phyloP scores from a whole-genome alignment of 2,329 filamentous ascomycete species.

The Furcasterigmium furcatum region DNA sequence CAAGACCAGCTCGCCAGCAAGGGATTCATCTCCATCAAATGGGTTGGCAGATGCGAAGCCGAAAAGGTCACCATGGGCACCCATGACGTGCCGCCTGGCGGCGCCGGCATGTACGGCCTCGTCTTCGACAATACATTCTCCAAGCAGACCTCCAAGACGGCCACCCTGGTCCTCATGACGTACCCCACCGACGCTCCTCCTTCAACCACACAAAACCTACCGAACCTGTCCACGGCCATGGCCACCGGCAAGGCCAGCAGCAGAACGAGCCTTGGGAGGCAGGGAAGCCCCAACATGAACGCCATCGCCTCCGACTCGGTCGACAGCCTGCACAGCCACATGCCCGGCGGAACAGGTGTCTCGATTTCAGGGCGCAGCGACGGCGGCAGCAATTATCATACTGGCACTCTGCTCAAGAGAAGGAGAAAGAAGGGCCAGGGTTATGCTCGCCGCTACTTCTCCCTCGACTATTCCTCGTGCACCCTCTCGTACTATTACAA shows the following conservation, averaged over 20 bases:
- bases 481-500: slow-evolving; percentile 97
- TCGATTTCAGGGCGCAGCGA: slow-evolving; percentile 54
- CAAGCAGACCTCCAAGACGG: slow-evolving; percentile 90
- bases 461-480: slow-evolving; percentile 88
- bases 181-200: slow-evolving; percentile 82
- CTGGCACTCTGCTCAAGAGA: slow-evolving; percentile 83
- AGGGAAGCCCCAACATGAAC: slow-evolving; percentile 40
- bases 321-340: slow-evolving; percentile 58
- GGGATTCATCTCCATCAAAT: slow-evolving; percentile 70
- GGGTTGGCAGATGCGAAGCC: slow-evolving; percentile 93
- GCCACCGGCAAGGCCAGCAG: slow-evolving; percentile 25
- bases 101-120: slow-evolving; percentile 91
- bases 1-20: slow-evolving; percentile 63
- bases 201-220: slow-evolving; percentile 65
- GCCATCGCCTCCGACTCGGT: slow-evolving; percentile 50
- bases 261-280: slow-evolving; percentile 49
- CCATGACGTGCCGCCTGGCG: slow-evolving; percentile 69
- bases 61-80: slow-evolving; percentile 92
- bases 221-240: slow-evolving; percentile 36
- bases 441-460: slow-evolving; percentile 91
- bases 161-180: slow-evolving; percentile 90
- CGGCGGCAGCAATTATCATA: slow-evolving; percentile 62
- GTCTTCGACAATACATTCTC: slow-evolving; percentile 99
- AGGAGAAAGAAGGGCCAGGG: slow-evolving; percentile 91
- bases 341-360: slow-evolving; percentile 34